phyloP scores from a whole-genome alignment of 2,329 filamentous ascomycete species.

The Boeremia exigua region DNA sequence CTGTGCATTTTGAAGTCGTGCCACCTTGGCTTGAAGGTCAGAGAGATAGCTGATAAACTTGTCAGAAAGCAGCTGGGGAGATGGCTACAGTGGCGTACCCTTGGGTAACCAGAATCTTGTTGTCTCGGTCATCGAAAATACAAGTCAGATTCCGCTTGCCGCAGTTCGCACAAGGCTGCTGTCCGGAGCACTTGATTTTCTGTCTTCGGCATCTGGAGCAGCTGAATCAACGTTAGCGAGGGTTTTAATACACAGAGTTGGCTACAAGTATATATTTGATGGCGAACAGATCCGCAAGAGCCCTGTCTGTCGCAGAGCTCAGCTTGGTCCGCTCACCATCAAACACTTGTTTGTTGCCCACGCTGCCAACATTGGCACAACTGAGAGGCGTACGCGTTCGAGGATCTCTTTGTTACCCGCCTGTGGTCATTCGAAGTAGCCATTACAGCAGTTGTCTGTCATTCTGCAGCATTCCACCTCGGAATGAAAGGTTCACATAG shows the following conservation, averaged over 20 bases:
- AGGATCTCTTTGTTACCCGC: constrained; percentile 34
- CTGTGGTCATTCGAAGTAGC: constrained; percentile 29
- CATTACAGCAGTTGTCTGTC: constrained; percentile 20
- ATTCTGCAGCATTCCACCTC: constrained; percentile 1
- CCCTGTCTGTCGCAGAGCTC: no score
- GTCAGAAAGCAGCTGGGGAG: not conserved
- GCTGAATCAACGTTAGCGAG: constrained; percentile 13
- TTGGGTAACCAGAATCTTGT: constrained; percentile 39
- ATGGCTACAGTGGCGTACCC: constrained; percentile 20
- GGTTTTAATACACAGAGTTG: not conserved
- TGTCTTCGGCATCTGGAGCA: constrained; percentile 40
- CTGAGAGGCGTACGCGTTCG: constrained; percentile 22
- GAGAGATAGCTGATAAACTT: constrained; percentile 30
- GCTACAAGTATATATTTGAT: no score
- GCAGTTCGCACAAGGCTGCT: constrained; percentile 39
- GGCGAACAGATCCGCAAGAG: no score
- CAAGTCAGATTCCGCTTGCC: constrained; percentile 34
- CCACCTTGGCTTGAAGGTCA: constrained; percentile 33
- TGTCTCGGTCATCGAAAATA: constrained; percentile 41
- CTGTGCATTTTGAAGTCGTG: constrained; percentile 21
- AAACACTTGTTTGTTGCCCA: no score
- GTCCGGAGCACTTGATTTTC: constrained; percentile 43
- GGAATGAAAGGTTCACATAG: not conserved
- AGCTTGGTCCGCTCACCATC: no score
- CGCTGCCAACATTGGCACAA: not conserved